phyloP scores from a whole-genome alignment of 106 monocot genomes.

The Hemerocallis citrina region DNA sequence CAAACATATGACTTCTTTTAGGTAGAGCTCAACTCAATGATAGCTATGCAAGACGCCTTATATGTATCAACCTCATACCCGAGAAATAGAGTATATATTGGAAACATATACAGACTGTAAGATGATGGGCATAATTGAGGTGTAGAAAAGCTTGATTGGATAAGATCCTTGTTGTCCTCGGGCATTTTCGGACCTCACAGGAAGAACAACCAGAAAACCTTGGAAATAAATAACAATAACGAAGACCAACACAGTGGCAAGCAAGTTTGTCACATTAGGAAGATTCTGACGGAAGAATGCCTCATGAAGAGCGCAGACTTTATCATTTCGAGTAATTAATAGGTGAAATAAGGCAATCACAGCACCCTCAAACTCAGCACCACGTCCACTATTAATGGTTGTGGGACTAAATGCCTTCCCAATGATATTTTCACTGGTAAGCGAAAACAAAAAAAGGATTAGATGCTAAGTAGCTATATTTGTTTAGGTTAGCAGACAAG shows the following conservation, averaged over 20 bases:
- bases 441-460: not conserved
- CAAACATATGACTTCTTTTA: too few relatives aligned
- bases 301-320: conserved; percentile 21
- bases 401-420: conserved; percentile 22
- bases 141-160: conserved; percentile 30
- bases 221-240: conserved; percentile 26
- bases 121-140: conserved; percentile 34
- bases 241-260: conserved; percentile 28
- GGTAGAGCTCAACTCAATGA: too few relatives aligned
- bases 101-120: conserved; percentile 32
- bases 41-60: too few relatives aligned
- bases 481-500: not conserved
- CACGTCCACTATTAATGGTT: conserved; percentile 25
- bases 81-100: conserved; percentile 25
- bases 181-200: conserved; percentile 34
- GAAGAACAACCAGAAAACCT: conserved; percentile 29
- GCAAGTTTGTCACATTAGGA: conserved; percentile 32
- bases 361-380: conserved; percentile 30
- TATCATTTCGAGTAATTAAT: conserved; percentile 24
- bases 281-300: conserved; percentile 17
- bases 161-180: conserved; percentile 14
- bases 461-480: not conserved
- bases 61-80: conserved; percentile 11
- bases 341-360: conserved; percentile 29
- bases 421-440: conserved; percentile 28